Evolutionary conservation across 129 eudicot species (phyloP), one percentile per base, ranked within the genome.

Genomic region (Oenanthe sinensis): DNA sequence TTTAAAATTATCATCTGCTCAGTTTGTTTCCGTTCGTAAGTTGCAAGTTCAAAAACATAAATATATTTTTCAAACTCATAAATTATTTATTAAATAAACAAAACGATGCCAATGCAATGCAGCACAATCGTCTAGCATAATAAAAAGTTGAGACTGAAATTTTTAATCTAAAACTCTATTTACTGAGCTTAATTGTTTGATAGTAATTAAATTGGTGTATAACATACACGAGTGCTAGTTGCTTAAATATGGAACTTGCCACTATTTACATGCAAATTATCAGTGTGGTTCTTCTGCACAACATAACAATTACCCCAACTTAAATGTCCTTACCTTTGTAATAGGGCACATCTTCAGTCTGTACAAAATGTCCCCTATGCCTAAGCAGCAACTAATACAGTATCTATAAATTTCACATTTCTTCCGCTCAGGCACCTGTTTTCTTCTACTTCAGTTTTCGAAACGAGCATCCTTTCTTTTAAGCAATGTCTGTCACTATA

Each of bases 401-500:
- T 60, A 24, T 10, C 68, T 7, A 30, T 67, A 30, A n/a, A 30
- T 4, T 28, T 30, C 22, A 26, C 20, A 15, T 28, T 13, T 33
- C 22, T 67, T 33, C 33, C 4, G 12, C 17, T 5, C 71, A 28
- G 22, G 42, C 43, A 67, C 22, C 43, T 67, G 43, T 28, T 67
- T 67, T 30, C 22, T n/a, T 60, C 33, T 9, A n/a, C 26, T 58
- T 10, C 33, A 60, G 33, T 60, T 60, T 30, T n/a, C n/a, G 2
- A 30, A 67, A 67, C 16, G 72, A 67, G 72, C 43, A 67, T 67
- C 10, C 72, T 67, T 67, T 60, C 68, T 9, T 60, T n/a, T 60
- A 10, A 9, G 68, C 26, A 60, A 7, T 9, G 33, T 60, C 68
- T 60, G 68, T 13, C 33, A 60, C 33, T n/a, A n/a, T 24, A 60